phyloP scores from a whole-genome alignment of 2,329 filamentous ascomycete genomes.

The Macrophomina pseudophaseolina region DNA sequence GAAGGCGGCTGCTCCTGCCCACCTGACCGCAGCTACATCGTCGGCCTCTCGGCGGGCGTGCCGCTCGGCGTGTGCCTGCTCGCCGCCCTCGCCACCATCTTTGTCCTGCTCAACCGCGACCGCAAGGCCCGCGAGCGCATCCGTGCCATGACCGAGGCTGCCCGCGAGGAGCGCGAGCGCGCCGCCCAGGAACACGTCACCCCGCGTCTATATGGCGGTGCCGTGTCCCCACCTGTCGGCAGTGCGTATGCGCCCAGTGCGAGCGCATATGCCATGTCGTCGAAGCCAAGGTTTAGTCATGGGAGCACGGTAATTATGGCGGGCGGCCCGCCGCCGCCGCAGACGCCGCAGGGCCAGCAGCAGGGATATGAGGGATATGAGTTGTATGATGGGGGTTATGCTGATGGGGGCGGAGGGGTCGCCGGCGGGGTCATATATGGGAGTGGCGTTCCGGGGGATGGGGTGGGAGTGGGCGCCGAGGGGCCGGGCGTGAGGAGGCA shows the following conservation, averaged over 20 bases:
- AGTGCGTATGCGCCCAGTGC: background rate
- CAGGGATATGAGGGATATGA: background rate
- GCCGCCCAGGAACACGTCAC: constrained; percentile 14
- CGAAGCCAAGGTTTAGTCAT: background rate
- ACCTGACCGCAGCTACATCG: constrained; percentile 10
- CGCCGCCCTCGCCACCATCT: constrained; percentile 17
- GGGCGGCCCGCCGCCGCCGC: background rate
- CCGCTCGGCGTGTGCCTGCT: constrained; percentile 22
- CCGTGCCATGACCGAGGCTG: constrained; percentile 6
- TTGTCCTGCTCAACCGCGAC: constrained; percentile 15
- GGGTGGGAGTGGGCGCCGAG: background rate
- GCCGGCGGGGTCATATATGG: background rate
- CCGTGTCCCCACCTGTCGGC: background rate
- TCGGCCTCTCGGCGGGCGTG: constrained; percentile 18
- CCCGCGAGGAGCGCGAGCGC: constrained; percentile 21
- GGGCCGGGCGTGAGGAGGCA: background rate
- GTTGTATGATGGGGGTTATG: background rate
- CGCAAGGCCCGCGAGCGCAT: constrained; percentile 22
- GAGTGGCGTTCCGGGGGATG: background rate
- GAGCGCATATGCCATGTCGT: background rate
- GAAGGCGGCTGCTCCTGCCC: background rate
- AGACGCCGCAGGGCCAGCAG: constrained; percentile 2
- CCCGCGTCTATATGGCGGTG: constrained; percentile 7
- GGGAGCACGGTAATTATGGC: background rate
- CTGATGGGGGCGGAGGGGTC: background rate